These are phyloP conservation scores for Parasarocladium wereldwijsianum DNA, from an alignment of 2,329 filamentous ascomycete species.

Conservation along the genomic window DNA sequence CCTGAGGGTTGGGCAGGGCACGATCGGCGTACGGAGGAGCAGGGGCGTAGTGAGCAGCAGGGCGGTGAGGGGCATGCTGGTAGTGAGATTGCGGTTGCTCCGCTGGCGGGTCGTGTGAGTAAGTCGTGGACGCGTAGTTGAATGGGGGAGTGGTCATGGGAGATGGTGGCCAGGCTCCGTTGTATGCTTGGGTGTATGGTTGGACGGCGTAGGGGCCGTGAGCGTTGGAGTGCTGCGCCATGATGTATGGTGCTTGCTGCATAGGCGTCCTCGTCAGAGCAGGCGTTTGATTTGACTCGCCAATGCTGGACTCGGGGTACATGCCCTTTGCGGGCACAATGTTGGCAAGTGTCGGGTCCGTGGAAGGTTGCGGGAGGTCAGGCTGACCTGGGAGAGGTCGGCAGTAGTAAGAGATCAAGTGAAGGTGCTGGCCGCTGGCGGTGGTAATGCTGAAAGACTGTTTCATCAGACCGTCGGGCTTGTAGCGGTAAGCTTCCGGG, in stretches of 20 bases:
- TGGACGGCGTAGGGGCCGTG: constrained; percentile 19
- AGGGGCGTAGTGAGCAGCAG: constrained; percentile 16
- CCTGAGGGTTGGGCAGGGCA: constrained; percentile 20
- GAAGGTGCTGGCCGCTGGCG: constrained; percentile 72
- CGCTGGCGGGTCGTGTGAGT: constrained; percentile 16
- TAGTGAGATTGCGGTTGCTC: constrained; percentile 8
- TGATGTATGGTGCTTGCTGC: constrained; percentile 22
- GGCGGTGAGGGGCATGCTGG: constrained; percentile 12
- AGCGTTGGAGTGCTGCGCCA: constrained; percentile 18
- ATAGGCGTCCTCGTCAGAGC: constrained; percentile 66
- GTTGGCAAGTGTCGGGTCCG: constrained; percentile 63
- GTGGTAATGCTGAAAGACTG: constrained; percentile 99
- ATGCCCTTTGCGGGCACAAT: constrained; percentile 85
- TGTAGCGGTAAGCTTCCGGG: constrained; percentile 85
- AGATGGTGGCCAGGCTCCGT: constrained; percentile 41
- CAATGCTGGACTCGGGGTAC: constrained; percentile 91
- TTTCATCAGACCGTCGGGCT: constrained; percentile 96
- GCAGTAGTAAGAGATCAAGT: constrained; percentile 95
- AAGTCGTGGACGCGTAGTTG: constrained; percentile 26
- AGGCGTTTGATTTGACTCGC: constrained; percentile 67
- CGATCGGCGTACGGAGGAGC: constrained; percentile 6
- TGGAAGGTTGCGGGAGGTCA: constrained; percentile 67
- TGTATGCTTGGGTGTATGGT: constrained; percentile 28
- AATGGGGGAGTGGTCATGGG: constrained; percentile 40
- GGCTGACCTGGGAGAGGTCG: constrained; percentile 59